These are phyloP conservation scores for Juglanconis sp. DNA, from an alignment of 2,329 filamentous ascomycete species.

Conservation along the genomic window DNA sequence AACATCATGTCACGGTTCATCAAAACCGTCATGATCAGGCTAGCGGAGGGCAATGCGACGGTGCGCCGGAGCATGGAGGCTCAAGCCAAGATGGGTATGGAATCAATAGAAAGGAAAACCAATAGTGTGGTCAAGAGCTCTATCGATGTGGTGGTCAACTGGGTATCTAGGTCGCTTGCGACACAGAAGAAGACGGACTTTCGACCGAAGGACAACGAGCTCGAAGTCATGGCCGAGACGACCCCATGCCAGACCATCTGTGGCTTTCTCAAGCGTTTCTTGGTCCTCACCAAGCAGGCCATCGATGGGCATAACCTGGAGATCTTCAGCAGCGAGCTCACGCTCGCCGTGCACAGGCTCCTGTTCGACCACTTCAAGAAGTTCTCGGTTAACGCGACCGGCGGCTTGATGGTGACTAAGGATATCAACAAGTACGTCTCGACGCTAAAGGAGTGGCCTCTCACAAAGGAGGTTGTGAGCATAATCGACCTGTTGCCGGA, in stretches of 20 bases:
- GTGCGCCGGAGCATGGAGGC: constrained; percentile 88
- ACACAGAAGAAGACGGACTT: constrained; percentile 88
- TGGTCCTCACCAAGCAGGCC: constrained; percentile 60
- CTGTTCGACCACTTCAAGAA: constrained; percentile 93
- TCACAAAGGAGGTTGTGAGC: constrained; percentile 64
- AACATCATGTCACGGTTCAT: constrained; percentile 93
- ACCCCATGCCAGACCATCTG: constrained; percentile 78
- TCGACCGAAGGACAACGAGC: constrained; percentile 76
- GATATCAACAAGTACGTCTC: constrained; percentile 93
- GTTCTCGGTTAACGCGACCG: constrained; percentile 88
- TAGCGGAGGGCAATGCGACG: constrained; percentile 86
- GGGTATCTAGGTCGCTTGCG: constrained; percentile 68
- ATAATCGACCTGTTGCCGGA: constrained; percentile 85
- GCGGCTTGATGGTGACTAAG: constrained; percentile 91
- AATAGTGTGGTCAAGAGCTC: constrained; percentile 56
- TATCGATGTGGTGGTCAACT: constrained; percentile 68
- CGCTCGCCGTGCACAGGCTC: constrained; percentile 70
- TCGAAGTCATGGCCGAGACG: constrained; percentile 65
- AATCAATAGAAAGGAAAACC: constrained; percentile 81
- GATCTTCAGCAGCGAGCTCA: constrained; percentile 79
- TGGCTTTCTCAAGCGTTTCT: constrained; percentile 71
- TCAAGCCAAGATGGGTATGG: constrained; percentile 68
- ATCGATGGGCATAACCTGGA: constrained; percentile 83
- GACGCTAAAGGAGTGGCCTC: constrained; percentile 77
- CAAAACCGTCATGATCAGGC: constrained; percentile 81